Evolutionary conservation across 75 land plant genomes (phyloP).

Genomic region (Cunninghamia lanceolata): DNA sequence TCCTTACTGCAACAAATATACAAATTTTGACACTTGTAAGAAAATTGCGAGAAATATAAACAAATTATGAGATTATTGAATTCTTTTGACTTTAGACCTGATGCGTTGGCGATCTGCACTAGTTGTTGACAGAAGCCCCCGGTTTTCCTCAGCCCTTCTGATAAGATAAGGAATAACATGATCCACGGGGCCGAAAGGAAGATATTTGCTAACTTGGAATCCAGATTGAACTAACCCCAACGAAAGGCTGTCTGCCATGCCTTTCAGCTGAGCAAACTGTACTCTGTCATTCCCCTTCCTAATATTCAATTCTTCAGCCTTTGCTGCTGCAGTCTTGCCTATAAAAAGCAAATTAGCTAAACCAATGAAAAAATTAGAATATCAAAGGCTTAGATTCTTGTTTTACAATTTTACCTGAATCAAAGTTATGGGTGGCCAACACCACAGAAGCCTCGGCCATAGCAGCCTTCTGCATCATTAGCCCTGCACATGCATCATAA

Average conservation of each 20-base stretch:
- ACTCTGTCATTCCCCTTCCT: constrained; percentile 45
- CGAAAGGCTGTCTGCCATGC: constrained; percentile 90
- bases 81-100: not conserved
- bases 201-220: constrained; percentile 83
- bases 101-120: constrained; percentile 53
- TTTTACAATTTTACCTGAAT: constrained; percentile 52
- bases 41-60: not conserved
- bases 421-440: constrained; percentile 84
- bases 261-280: constrained; percentile 92
- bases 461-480: constrained; percentile 63
- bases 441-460: constrained; percentile 52
- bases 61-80: not conserved
- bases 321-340: constrained; percentile 66
- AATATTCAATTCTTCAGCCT: constrained; percentile 56
- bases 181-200: constrained; percentile 82
- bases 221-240: constrained; percentile 78
- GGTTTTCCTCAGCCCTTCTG: constrained; percentile 91
- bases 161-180: constrained; percentile 79
- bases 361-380: not conserved
- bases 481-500: constrained; percentile 70
- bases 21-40: not conserved
- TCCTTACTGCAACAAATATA: constrained; percentile 14
- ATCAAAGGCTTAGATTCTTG: not conserved
- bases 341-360: not conserved
- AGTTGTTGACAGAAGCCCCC: constrained; percentile 72